A percentile compares a stretch with the other conserved stretches of the same genome.
phyloP scores from a whole-genome alignment of 108 stramenopile species.

The Nitzschia sp. region DNA sequence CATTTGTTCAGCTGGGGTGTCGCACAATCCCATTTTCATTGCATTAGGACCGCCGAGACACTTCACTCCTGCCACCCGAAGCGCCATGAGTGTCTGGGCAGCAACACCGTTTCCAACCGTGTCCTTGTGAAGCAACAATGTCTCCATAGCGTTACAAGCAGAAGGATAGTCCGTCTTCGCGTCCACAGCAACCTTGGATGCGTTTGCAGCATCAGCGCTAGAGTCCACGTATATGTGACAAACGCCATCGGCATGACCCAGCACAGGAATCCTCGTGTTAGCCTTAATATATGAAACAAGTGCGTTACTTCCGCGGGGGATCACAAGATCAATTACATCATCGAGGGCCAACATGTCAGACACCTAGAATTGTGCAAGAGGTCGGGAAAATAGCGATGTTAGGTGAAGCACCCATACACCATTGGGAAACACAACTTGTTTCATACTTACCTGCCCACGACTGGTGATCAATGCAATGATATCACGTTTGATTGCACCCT shows the following conservation, averaged over 20 bases:
- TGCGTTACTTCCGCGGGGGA: slow-evolving; percentile 93
- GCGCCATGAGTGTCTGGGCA: slow-evolving; percentile 60
- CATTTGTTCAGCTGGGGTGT: slow-evolving; percentile 60
- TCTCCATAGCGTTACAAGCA: slow-evolving; percentile 98
- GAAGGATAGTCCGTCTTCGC: slow-evolving; percentile 98
- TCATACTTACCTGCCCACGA: slow-evolving; percentile 71
- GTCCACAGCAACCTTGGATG: slow-evolving; percentile 78
- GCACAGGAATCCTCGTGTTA: slow-evolving; percentile 93
- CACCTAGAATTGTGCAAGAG: slow-evolving; percentile 35
- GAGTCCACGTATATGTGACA: slow-evolving; percentile 96
- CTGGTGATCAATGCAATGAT: slow-evolving; percentile 91
- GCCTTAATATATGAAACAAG: slow-evolving; percentile 89
- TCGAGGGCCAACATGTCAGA: slow-evolving; percentile 85
- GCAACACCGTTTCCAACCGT: slow-evolving; percentile 74
- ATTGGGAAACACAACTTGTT: not conserved
- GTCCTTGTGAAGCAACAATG: slow-evolving; percentile 88
- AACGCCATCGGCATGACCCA: slow-evolving; percentile 99
- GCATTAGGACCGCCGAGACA: slow-evolving; percentile 86
- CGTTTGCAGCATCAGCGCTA: slow-evolving; percentile 70
- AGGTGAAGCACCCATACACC: not conserved
- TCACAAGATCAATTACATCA: slow-evolving; percentile 96
- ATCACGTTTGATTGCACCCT: slow-evolving; percentile 77
- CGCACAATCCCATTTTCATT: slow-evolving; percentile 73
- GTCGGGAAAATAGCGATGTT: not conserved
- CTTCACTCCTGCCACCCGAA: slow-evolving; percentile 84